phyloP scores from a whole-genome alignment of 306 rosid genomes.

The Fragaria iinumae region DNA sequence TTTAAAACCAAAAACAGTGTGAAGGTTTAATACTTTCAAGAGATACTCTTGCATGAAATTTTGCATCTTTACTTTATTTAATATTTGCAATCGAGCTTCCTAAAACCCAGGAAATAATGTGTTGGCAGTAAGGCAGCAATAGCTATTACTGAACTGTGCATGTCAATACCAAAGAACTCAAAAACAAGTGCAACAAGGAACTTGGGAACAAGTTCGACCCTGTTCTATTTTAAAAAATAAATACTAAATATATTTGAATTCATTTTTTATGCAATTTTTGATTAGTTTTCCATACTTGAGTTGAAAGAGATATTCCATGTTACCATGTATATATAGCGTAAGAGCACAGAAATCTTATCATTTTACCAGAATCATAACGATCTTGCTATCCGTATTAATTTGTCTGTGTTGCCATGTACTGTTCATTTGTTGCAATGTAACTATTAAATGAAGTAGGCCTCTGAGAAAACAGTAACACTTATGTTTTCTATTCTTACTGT shows the following conservation, averaged over 20 bases:
- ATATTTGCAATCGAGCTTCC: background rate
- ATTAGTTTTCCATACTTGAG: background rate
- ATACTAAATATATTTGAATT: background rate
- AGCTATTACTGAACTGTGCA: background rate
- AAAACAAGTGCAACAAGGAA: background rate
- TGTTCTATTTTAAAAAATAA: background rate
- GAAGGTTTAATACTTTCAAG: background rate
- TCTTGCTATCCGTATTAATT: background rate
- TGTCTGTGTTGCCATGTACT: background rate
- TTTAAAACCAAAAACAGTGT: background rate
- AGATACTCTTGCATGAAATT: background rate
- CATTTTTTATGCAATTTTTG: background rate
- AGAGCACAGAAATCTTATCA: background rate
- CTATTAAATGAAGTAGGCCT: background rate
- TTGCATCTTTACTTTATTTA: background rate
- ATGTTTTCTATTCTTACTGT: constrained; percentile 25
- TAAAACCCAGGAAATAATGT: background rate
- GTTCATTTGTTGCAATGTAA: background rate
- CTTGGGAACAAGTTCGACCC: too few relatives aligned
- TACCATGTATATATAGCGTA: background rate
- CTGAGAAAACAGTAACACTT: background rate
- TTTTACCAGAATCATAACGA: background rate
- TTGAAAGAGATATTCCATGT: background rate
- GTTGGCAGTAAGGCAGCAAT: background rate
- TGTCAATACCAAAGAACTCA: constrained; percentile 9